Evolutionary conservation across 805 yeast genomes (phyloP), one percentile per base, ranked within the genome.

Genomic region (Sugiyamaella qingdaonensis): DNA sequence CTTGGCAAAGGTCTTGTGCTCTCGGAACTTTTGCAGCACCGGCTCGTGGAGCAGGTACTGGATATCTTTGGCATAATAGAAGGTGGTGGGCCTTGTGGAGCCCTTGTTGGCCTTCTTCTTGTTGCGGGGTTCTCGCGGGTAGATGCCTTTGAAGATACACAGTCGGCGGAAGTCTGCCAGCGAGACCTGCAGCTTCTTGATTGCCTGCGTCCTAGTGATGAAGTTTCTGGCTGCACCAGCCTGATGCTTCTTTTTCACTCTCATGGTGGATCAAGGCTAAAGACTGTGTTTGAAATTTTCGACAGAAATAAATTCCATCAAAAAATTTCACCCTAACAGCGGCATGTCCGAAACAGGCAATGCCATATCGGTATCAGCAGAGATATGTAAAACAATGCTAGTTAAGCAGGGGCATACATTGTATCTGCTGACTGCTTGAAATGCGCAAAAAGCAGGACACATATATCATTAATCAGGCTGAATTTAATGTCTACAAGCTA

Each of bases 81-180:
- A 95, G 2, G 99, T 94, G 21, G 86, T 86, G 46, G 96, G 96
- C 24, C 95, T 95, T 7, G 97, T 88, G n/a, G 96, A 87, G 19
- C 99, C 98, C 72, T 89, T 94, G 72, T 90, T 92, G 55, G 97
- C 97, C 78, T 89, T 91, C 82, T 86, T 89, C 75, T 91, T 94
- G 72, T 88, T 89, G 63, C 91, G 78, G 46, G 98, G 98, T 68
- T 90, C 97, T 69, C 99, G 82, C 51, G 99, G 99, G 68, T 89
- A 94, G 59, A 94, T 91, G 49, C 99, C 99, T 71, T 94, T 94
- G 79, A 94, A 89, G 68, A 94, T 94, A 78, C 99, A 94, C 67
- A 94, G 78, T 66, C 99, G 83, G 74, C 77, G 68, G 80, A 94
- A 94, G 73, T 94, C 99, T 10, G 97, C 97, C 48, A 94, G 77